Base-by-base conservation (phyloP, 805 yeast species). In the Monosporozyma yasuniensis region DNA sequence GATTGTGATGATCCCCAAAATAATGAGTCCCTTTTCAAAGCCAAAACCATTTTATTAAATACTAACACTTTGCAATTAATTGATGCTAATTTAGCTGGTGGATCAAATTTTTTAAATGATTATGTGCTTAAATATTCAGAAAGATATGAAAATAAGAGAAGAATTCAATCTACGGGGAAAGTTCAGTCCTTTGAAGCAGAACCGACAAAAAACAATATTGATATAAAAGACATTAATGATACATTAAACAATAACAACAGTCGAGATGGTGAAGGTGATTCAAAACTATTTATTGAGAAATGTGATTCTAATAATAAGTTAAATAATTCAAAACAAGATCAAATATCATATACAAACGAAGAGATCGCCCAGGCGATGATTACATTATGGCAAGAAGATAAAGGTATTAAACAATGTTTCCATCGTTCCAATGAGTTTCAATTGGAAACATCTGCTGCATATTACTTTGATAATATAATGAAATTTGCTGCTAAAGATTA, bases 361-460 rank as follows among this genome's bases (percentile, higher is more conserved):
- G 76, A 78, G 47, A 78, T 89, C 23, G 96, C 95, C 0, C 72
- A 70, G 27, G 88, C 96, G 0, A 82, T 91, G 22, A 61, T 64
- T 34, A 66, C 69, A 49, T 71, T 91, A 44, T 91, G 98, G 98
- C 57, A 59, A 4, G 61, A 72, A 2, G 96, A 88, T 64, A 55
- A 61, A 2, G 96, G 96, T 1, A 80, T 88, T 44, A 71, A 70
- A 49, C 72, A 69, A 53, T 78, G 84, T 65, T 80, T 72, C 59
- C 66, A 66, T 11, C 73, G 82, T 54, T 72, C 89, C 0, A 86
- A 84, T 64, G 84, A 81, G 60, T 88, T 88, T 64, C 96, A 89
- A 63, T 70, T 91, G 42, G 97, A 89, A 63, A 82, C 87, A 3
- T 83, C 87, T 43, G 89, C 95, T 0, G 69, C 79, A 8, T 88